These are phyloP conservation scores for Lachnellula willkommii DNA, from an alignment of 2,329 filamentous ascomycete species.

Conservation along the genomic window DNA sequence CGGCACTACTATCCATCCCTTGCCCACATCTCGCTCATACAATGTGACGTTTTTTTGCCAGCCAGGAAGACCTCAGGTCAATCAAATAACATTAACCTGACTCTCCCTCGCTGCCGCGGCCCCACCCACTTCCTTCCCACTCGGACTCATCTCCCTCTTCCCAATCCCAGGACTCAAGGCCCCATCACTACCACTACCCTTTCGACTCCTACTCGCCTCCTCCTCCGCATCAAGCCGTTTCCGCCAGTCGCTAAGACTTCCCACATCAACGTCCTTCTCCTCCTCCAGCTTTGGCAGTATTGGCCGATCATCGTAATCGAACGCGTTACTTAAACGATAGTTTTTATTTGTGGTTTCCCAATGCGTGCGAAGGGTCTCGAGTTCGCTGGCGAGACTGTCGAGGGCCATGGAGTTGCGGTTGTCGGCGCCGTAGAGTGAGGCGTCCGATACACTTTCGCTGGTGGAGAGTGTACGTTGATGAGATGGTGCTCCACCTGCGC, in stretches of 20 bases:
- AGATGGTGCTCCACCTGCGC: constrained; percentile 19
- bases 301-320: constrained; percentile 60
- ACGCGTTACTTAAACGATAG: constrained; percentile 83
- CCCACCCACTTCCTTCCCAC: constrained; percentile 21
- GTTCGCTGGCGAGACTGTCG: constrained; percentile 85
- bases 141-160: constrained; percentile 27
- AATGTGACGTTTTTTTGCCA: no score
- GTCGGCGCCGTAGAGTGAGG: constrained; percentile 43
- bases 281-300: constrained; percentile 34
- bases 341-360: constrained; percentile 97
- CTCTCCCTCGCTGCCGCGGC: not conserved
- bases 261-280: constrained; percentile 43
- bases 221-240: constrained; percentile 61
- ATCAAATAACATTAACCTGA: constrained; percentile 19
- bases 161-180: constrained; percentile 7
- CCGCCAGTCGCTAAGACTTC: constrained; percentile 74
- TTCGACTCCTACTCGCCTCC: constrained; percentile 19
- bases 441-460: constrained; percentile 56
- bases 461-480: constrained; percentile 34
- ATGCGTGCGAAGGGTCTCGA: constrained; percentile 82
- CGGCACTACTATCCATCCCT: no score
- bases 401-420: constrained; percentile 66
- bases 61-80: no score
- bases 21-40: no score
- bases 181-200: constrained; percentile 13